Conservation (phyloP, 768 basidiomycete species). For the Psilocybe subaeruginosa region DNA sequence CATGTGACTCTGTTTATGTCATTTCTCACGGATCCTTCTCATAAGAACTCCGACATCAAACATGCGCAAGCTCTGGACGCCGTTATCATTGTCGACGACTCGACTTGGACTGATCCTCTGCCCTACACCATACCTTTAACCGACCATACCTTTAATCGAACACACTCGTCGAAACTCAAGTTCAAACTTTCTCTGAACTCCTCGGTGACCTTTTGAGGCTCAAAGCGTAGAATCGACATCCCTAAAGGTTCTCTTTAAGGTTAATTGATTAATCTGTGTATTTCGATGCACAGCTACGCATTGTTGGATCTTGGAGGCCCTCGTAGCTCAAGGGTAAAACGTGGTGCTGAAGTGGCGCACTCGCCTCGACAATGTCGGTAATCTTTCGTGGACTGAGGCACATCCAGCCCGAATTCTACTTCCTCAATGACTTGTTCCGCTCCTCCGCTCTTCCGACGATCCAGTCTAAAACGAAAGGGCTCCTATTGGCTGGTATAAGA, state of each 20-base stretch:
- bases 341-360: neutral
- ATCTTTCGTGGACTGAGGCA: neutral
- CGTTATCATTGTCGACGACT: no score
- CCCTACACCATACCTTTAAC: no score
- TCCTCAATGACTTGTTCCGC: slow-evolving; percentile 7
- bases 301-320: neutral
- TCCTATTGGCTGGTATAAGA: slow-evolving; percentile 23
- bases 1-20: slow-evolving; percentile 4
- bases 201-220: slow-evolving; percentile 7
- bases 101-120: no score
- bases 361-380: neutral
- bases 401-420: neutral
- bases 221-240: neutral
- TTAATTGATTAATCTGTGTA: slow-evolving; percentile 4
- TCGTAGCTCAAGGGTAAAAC: neutral
- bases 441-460: slow-evolving; percentile 12
- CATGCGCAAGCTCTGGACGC: no score
- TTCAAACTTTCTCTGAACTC: slow-evolving; percentile 9
- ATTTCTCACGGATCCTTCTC: neutral
- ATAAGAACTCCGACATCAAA: no score
- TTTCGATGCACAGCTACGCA: neutral
- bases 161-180: neutral
- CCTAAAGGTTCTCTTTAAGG: slow-evolving; percentile 2
- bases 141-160: neutral
- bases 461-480: slow-evolving; percentile 19